Evolutionary conservation across 1,139 yeast genomes (phyloP).

Genomic region (Taphrina pruni): DNA sequence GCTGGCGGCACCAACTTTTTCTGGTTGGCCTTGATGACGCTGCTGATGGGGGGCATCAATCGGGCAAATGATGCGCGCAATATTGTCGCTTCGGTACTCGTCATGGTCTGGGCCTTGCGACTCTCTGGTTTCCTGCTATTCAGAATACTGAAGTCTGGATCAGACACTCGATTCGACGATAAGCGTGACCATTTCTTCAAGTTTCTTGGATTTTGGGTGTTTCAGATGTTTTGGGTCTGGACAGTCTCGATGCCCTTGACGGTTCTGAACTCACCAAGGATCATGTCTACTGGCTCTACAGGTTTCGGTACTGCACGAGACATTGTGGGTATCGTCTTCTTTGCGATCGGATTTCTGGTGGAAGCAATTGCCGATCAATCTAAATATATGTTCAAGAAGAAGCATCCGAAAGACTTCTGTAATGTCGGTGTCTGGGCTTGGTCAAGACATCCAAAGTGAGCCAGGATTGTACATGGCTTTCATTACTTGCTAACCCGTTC

Average conservation of each 20-base stretch:
- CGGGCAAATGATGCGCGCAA: conserved; percentile 37
- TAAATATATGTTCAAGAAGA: conserved; percentile 36
- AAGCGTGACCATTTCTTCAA: conserved; percentile 38
- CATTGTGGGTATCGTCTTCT: conserved; percentile 35
- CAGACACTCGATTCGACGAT: conserved; percentile 37
- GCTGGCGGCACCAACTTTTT: conserved; percentile 41
- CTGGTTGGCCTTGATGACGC: conserved; percentile 34
- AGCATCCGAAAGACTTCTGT: conserved; percentile 36
- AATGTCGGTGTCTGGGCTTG: conserved; percentile 36
- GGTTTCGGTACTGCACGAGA: conserved; percentile 33
- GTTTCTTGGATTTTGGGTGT: conserved; percentile 40
- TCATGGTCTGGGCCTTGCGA: conserved; percentile 37
- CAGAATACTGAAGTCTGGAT: conserved; percentile 33
- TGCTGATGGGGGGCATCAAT: conserved; percentile 35
- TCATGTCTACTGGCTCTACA: conserved; percentile 23
- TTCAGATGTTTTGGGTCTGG: conserved; percentile 40
- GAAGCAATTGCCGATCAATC: conserved; percentile 38
- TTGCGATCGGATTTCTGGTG: conserved; percentile 26
- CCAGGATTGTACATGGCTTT: too few species aligned
- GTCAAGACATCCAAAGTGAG: conserved; percentile 34
- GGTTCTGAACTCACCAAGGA: conserved; percentile 30
- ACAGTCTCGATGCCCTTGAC: conserved; percentile 35
- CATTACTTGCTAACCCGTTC: background rate
- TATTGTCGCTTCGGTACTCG: conserved; percentile 35
- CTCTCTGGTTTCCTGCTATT: conserved; percentile 40